Evolutionary conservation across 352 stramenopile genomes (phyloP), one percentile per base, ranked within the genome.

Genomic region (Globisporangium cystogenes): DNA sequence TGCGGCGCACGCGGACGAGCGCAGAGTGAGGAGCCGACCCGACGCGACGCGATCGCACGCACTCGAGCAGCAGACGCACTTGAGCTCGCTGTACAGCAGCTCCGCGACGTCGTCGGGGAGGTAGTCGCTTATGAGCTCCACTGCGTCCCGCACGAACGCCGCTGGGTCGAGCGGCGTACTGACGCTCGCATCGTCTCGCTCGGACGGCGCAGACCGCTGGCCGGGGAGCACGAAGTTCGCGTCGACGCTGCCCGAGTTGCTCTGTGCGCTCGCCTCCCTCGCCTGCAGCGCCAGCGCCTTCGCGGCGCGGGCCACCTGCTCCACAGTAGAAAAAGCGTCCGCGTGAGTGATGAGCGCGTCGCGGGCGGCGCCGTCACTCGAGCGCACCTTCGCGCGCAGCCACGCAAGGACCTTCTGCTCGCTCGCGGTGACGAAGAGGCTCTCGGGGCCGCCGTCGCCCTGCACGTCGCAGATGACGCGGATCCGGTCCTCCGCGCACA

Each of bases 41-140:
- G 3, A 37, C 11, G 33, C 12, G 18, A 43, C n/a, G n/a, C n/a
- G n/a, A n/a, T n/a, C n/a, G 3, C 12, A n/a, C 21, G 12, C 27
- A 10, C 16, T 20, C 45, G 16, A 3, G 12, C 8, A 23, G 24
- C 3, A 31, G 24, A 72, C 74, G 47, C 73, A 90, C 79, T 76
- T 70, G 55, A 86, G 70, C 15, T 74, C 60, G 18, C 68, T 72
- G 60, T 65, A 80, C 7, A 91, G 59, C 46, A 68, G 23, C 7
- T 68, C 65, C 18, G 76, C 53, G 57, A 79, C 70, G 12, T 77
- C 70, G 0, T 59, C n/a, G 0, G 76, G 60, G 1, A 88, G 23
- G 27, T 89, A 91, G 46, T 91, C 70, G 1, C 55, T 53, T 10
- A 91, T 39, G n/a, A 86, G 44, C 15, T 82, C 68, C 50, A 91